phyloP scores from a whole-genome alignment of 2,329 filamentous ascomycete genomes.

The Pseudofabraea citricarpa region DNA sequence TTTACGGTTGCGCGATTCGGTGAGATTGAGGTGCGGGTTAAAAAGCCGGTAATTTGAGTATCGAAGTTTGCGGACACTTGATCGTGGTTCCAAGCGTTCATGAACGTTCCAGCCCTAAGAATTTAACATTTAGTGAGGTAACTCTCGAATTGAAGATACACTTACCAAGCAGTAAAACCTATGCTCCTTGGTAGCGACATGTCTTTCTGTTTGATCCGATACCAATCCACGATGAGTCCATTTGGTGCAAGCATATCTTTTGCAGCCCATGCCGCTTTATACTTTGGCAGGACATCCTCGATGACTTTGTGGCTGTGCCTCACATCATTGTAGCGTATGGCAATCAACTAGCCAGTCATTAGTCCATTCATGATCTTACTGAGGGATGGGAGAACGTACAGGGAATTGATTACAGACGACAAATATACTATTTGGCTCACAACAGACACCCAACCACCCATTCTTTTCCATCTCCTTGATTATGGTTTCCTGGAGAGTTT shows the following conservation, averaged over 20 bases:
- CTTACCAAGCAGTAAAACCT: conserved; percentile 27
- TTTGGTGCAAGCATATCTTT: conserved; percentile 26
- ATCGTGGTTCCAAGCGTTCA: conserved; percentile 33
- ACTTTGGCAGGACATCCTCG: conserved; percentile 30
- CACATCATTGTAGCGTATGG: conserved; percentile 32
- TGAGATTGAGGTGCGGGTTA: too few relatives aligned
- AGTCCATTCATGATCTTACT: too few relatives aligned
- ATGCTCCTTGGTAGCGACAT: too few relatives aligned
- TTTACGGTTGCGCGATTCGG: too few relatives aligned
- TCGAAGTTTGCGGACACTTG: too few relatives aligned
- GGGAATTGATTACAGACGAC: conserved; percentile 40
- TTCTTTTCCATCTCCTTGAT: conserved; percentile 33
- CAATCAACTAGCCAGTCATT: too few relatives aligned
- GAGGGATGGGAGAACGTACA: too few relatives aligned
- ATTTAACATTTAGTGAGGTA: too few relatives aligned
- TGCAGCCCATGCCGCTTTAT: conserved; percentile 29
- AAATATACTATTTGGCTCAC: conserved; percentile 36
- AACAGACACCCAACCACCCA: conserved; percentile 36
- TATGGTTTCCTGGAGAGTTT: conserved; percentile 30
- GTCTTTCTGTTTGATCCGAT: conserved; percentile 23
- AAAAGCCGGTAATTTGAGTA: too few relatives aligned
- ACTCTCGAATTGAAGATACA: too few relatives aligned
- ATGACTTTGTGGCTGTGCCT: conserved; percentile 28
- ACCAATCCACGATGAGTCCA: conserved; percentile 23
- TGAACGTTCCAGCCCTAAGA: conserved; percentile 27